phyloP scores from a whole-genome alignment of 306 rosid species.

The Clitoria ternatea region DNA sequence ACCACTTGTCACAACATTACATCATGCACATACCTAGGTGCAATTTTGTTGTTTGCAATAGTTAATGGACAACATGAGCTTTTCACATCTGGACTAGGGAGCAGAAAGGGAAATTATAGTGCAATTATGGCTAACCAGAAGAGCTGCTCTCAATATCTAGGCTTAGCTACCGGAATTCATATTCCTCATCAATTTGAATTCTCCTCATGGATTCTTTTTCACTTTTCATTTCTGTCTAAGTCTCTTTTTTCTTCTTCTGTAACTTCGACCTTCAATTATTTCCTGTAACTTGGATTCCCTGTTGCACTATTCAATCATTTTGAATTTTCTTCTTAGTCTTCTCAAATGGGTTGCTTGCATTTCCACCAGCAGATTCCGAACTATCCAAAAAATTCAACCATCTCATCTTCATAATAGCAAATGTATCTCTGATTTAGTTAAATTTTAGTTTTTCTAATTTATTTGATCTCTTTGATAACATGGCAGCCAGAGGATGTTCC shows the following conservation, averaged over 20 bases:
- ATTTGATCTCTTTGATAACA: slow-evolving; percentile 26
- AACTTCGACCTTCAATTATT: neutral
- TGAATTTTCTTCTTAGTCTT: slow-evolving; percentile 1
- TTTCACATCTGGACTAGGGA: neutral
- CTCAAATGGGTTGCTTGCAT: neutral
- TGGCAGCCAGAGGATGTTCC: slow-evolving; percentile 67
- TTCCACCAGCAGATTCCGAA: neutral
- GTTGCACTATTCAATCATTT: neutral
- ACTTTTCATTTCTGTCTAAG: neutral
- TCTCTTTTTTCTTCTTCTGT: no score
- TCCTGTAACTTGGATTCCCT: neutral
- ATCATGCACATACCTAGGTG: neutral
- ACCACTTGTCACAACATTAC: neutral
- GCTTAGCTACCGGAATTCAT: neutral
- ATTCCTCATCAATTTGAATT: neutral
- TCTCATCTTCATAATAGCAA: neutral
- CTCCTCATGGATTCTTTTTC: neutral
- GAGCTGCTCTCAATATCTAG: neutral
- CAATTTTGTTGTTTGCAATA: neutral
- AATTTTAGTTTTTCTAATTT: neutral
- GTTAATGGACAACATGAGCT: neutral
- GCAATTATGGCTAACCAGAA: neutral
- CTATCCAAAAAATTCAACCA: neutral
- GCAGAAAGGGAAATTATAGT: neutral
- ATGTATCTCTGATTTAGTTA: neutral